phyloP scores from a whole-genome alignment of 106 monocot genomes.

The Hemerocallis citrina region DNA sequence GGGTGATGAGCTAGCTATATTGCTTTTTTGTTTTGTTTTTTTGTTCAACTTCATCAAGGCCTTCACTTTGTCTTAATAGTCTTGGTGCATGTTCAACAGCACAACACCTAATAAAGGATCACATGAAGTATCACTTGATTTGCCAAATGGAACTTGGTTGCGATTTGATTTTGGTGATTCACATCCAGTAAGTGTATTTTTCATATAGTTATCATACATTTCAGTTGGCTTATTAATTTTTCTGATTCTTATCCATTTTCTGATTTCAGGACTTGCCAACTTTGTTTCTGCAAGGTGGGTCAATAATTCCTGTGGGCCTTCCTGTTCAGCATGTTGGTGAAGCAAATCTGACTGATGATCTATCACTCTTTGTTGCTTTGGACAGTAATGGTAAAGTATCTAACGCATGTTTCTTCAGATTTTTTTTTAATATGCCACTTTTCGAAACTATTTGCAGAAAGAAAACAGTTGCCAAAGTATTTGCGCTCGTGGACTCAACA shows the following conservation, averaged over 20 bases:
- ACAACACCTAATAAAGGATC: slow-evolving; percentile 59
- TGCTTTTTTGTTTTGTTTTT: neutral
- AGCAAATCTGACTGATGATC: slow-evolving; percentile 53
- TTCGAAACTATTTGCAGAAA: too few species aligned
- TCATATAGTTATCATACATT: neutral
- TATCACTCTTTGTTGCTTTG: slow-evolving; percentile 72
- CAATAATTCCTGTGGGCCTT: slow-evolving; percentile 84
- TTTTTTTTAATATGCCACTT: too few species aligned
- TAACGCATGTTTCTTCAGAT: neutral
- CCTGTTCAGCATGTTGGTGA: slow-evolving; percentile 82
- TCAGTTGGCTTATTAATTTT: neutral
- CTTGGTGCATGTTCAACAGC: slow-evolving; percentile 32
- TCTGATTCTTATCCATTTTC: neutral
- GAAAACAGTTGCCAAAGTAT: too few species aligned
- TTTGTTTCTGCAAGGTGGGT: slow-evolving; percentile 85
- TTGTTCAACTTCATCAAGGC: neutral
- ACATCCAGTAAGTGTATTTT: slow-evolving; percentile 67
- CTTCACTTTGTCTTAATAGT: neutral
- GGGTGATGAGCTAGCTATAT: neutral
- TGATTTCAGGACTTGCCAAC: slow-evolving; percentile 80
- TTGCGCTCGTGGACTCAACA: too few species aligned
- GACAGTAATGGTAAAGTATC: slow-evolving; percentile 58
- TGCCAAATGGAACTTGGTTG: slow-evolving; percentile 83
- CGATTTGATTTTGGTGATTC: slow-evolving; percentile 93
- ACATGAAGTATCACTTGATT: slow-evolving; percentile 44